Evolutionary conservation across 2,329 filamentous ascomycete species (phyloP).

Genomic region (Catunica adiposa): DNA sequence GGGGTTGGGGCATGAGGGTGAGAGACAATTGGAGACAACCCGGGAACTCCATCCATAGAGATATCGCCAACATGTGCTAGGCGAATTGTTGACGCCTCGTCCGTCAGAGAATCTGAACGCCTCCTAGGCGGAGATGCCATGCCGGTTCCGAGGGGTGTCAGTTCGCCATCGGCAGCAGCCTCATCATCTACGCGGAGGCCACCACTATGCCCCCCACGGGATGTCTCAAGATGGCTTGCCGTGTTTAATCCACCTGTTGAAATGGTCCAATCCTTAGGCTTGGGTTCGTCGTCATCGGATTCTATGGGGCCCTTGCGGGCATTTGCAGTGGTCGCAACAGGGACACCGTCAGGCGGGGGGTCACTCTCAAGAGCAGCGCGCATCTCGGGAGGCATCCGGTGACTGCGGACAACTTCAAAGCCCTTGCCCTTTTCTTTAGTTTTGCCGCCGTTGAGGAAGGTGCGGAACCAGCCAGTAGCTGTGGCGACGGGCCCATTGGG

Average conservation of each 20-base stretch:
- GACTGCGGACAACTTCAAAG: conserved; percentile 87
- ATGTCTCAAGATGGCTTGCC: conserved; percentile 25
- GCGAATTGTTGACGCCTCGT: background rate
- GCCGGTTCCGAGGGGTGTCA: conserved; percentile 6
- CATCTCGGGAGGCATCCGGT: conserved; percentile 53
- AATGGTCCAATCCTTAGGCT: conserved; percentile 16
- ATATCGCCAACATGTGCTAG: conserved; percentile 4
- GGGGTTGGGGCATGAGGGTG: conserved; percentile 21
- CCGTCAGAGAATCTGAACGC: conserved; percentile 5
- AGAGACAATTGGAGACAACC: conserved; percentile 16
- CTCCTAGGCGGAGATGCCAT: background rate
- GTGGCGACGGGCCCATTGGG: conserved; percentile 82
- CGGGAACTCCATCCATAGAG: conserved; percentile 14
- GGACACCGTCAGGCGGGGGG: conserved; percentile 48
- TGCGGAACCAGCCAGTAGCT: conserved; percentile 77
- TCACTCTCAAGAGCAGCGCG: conserved; percentile 43
- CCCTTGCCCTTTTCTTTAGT: conserved; percentile 91
- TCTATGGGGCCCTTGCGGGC: conserved; percentile 45
- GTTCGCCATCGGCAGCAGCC: conserved; percentile 4
- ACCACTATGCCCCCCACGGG: conserved; percentile 22
- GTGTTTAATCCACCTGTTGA: conserved; percentile 5
- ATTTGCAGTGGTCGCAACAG: conserved; percentile 43
- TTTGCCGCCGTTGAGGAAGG: conserved; percentile 55
- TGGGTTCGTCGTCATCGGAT: conserved; percentile 38
- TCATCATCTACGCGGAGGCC: conserved; percentile 15